Evolutionary conservation across 192 early-diverging fungal species (phyloP).

Genomic region (Coemansia sp.): DNA sequence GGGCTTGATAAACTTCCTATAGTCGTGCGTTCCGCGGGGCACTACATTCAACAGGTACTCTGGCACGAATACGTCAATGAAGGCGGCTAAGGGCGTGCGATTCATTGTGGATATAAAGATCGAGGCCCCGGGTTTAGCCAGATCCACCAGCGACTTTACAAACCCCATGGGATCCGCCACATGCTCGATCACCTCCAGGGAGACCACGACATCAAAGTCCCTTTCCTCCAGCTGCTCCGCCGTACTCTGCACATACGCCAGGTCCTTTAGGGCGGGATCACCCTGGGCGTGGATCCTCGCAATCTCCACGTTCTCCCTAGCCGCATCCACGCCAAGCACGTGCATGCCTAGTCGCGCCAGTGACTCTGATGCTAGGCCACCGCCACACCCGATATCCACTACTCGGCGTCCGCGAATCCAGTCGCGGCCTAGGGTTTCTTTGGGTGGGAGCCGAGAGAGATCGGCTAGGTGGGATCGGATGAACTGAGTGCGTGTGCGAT

Average conservation of each 20-base stretch:
- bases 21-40: slow-evolving; percentile 82
- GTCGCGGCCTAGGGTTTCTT: background rate
- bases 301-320: slow-evolving; percentile 76
- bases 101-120: slow-evolving; percentile 92
- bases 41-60: slow-evolving; percentile 79
- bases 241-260: slow-evolving; percentile 41
- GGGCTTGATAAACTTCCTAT: slow-evolving; percentile 80
- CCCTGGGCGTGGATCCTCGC: slow-evolving; percentile 67
- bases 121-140: slow-evolving; percentile 66
- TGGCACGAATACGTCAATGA: slow-evolving; percentile 78
- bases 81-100: slow-evolving; percentile 70
- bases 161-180: slow-evolving; percentile 74
- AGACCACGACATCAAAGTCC: slow-evolving; percentile 76
- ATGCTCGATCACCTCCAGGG: slow-evolving; percentile 93
- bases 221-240: slow-evolving; percentile 57
- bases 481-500: slow-evolving; percentile 70
- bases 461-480: slow-evolving; percentile 59
- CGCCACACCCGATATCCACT: slow-evolving; percentile 94
- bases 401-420: slow-evolving; percentile 52
- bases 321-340: slow-evolving; percentile 84
- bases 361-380: slow-evolving; percentile 84
- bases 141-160: slow-evolving; percentile 60
- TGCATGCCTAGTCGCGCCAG: slow-evolving; percentile 72
- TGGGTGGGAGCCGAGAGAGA: background rate
- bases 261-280: slow-evolving; percentile 63